Conservation (phyloP, 1,139 yeast species). For the Yamadazyma siamensis region DNA sequence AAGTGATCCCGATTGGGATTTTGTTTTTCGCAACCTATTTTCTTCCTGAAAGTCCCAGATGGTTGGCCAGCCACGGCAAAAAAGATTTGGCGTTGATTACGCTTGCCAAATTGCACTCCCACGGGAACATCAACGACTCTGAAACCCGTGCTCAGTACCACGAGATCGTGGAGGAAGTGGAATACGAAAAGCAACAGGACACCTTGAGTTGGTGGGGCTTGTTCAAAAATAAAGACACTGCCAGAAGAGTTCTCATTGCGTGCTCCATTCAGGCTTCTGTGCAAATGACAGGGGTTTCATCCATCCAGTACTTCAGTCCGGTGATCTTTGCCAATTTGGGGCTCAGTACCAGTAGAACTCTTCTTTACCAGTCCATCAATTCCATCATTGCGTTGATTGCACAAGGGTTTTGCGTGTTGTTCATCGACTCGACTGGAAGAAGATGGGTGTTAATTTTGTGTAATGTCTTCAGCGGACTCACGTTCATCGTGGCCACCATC, state of each 20-base stretch:
- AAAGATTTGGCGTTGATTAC: slow-evolving; percentile 32
- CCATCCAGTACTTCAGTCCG: slow-evolving; percentile 65
- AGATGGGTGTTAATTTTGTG: slow-evolving; percentile 14
- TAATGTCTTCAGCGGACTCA: slow-evolving; percentile 10
- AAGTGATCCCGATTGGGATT: slow-evolving; percentile 18
- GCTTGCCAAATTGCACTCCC: slow-evolving; percentile 20
- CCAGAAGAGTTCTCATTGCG: slow-evolving; percentile 12
- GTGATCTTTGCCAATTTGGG: slow-evolving; percentile 18
- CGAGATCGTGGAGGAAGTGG: slow-evolving; percentile 19
- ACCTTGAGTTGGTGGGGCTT: slow-evolving; percentile 18
- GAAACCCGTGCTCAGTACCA: slow-evolving; percentile 12
- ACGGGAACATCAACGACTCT: slow-evolving; percentile 17
- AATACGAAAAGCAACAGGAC: slow-evolving; percentile 17
- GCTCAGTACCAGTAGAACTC: slow-evolving; percentile 15
- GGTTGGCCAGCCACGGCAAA: slow-evolving; percentile 39
- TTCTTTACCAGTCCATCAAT: slow-evolving; percentile 48
- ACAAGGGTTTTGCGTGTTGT: slow-evolving; percentile 38
- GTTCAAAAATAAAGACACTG: slow-evolving; percentile 16
- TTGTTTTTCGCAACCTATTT: slow-evolving; percentile 25
- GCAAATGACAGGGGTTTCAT: slow-evolving; percentile 72
- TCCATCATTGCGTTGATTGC: slow-evolving; percentile 40
- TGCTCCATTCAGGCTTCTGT: slow-evolving; percentile 16
- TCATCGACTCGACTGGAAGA: slow-evolving; percentile 16
- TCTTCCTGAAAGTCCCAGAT: slow-evolving; percentile 62
- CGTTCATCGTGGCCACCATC: slow-evolving; percentile 43